Evolutionary conservation across 2,329 filamentous ascomycete species (phyloP).

Genomic region (Colletotrichum limetticola): DNA sequence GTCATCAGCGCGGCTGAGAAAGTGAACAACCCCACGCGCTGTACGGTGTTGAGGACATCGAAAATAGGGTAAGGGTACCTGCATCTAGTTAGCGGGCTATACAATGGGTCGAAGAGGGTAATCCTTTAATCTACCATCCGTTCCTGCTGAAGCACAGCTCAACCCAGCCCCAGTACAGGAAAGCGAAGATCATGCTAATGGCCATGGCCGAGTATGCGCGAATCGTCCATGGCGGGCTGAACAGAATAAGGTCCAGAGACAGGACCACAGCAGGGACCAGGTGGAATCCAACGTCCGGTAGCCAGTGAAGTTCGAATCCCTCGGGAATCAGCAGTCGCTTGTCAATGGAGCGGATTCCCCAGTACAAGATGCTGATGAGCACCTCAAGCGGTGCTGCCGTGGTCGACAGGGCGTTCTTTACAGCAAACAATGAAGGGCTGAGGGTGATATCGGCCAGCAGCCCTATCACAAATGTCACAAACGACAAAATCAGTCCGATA

Average conservation of each 20-base stretch:
- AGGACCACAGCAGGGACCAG: constrained; percentile 73
- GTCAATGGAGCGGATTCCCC: constrained; percentile 72
- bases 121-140: constrained; percentile 61
- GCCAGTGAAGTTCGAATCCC: constrained; percentile 64
- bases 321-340: constrained; percentile 63
- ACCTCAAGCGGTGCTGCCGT: constrained; percentile 76
- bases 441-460: constrained; percentile 73
- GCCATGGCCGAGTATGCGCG: constrained; percentile 67
- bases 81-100: constrained; percentile 40
- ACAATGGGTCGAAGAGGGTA: not conserved
- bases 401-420: constrained; percentile 76
- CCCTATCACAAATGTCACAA: constrained; percentile 69
- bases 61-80: constrained; percentile 93
- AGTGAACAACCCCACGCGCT: constrained; percentile 76
- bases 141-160: constrained; percentile 77
- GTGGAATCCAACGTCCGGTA: constrained; percentile 73
- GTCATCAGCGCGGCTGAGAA: constrained; percentile 79
- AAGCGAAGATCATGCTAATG: constrained; percentile 68
- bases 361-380: constrained; percentile 78
- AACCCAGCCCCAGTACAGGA: constrained; percentile 81
- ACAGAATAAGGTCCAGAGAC: constrained; percentile 71
- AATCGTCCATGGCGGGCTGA: constrained; percentile 80
- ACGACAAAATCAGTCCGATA: constrained; percentile 72
- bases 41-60: constrained; percentile 70
- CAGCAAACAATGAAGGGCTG: constrained; percentile 66